A percentile compares a stretch with the other conserved stretches of the same genome.
phyloP scores from a whole-genome alignment of 169 alveolate species.

The Eimeria mitis region DNA sequence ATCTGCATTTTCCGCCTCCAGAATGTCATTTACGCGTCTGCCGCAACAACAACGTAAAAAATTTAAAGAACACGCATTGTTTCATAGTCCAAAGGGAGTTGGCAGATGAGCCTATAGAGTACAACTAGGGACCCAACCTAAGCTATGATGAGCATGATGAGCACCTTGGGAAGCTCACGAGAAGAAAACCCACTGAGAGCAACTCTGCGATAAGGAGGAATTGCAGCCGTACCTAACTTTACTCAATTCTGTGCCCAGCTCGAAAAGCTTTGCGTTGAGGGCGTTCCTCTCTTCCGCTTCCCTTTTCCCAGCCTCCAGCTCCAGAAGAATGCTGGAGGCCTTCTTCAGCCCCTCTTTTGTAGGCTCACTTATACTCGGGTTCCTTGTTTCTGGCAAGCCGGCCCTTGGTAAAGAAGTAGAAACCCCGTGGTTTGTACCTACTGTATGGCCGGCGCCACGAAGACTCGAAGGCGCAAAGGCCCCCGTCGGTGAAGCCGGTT shows the following conservation, averaged over 20 bases:
- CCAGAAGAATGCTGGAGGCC: conserved; percentile 34
- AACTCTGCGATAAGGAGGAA: not conserved
- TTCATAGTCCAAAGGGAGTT: not conserved
- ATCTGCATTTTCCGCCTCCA: conserved; percentile 80
- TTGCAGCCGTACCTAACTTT: conserved; percentile 37
- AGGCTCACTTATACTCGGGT: not conserved
- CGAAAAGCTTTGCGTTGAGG: conserved; percentile 46
- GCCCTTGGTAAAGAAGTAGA: not conserved
- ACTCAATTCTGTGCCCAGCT: conserved; percentile 50
- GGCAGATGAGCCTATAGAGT: not conserved
- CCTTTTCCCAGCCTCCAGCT: conserved; percentile 43
- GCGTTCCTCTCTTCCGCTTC: conserved; percentile 36
- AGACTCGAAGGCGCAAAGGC: not conserved
- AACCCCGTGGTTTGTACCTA: not conserved
- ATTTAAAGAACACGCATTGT: not conserved
- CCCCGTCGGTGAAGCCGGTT: not conserved
- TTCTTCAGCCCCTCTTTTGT: not conserved
- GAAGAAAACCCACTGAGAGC: not conserved
- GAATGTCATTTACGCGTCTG: conserved; percentile 69
- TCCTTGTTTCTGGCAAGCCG: not conserved
- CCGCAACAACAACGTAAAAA: not conserved
- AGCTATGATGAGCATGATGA: not conserved
- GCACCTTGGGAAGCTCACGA: not conserved
- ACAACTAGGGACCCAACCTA: not conserved
- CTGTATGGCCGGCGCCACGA: not conserved